These are phyloP conservation scores for Tylopilus sp. DNA, from an alignment of 1,284 basidiomycete species.

Conservation along the genomic window DNA sequence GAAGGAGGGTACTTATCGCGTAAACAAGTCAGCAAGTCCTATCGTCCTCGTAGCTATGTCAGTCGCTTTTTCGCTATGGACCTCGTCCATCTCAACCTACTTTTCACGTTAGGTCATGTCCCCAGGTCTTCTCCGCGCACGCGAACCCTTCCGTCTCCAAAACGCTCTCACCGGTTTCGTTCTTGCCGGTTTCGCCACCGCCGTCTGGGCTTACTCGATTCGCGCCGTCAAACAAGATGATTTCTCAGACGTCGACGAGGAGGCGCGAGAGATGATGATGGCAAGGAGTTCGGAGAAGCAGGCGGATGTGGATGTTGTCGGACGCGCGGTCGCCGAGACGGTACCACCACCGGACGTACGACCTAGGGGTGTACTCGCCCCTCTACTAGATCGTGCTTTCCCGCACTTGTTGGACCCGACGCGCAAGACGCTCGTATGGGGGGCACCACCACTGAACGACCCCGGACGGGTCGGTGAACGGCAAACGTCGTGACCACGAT, in stretches of 20 bases:
- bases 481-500: slow-evolving; percentile 13
- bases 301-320: too few species aligned
- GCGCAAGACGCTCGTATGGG: slow-evolving; percentile 72
- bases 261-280: slow-evolving; percentile 67
- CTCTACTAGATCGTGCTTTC: slow-evolving; percentile 55
- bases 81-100: not conserved
- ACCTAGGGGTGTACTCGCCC: slow-evolving; percentile 56
- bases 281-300: slow-evolving; percentile 26
- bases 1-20: slow-evolving; percentile 51
- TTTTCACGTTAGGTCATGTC: slow-evolving; percentile 75
- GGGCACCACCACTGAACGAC: slow-evolving; percentile 74
- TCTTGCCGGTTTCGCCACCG: slow-evolving; percentile 82
- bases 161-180: slow-evolving; percentile 85
- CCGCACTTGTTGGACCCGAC: slow-evolving; percentile 68
- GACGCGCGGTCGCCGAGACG: not conserved
- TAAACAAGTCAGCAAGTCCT: slow-evolving; percentile 49
- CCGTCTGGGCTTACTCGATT: slow-evolving; percentile 94
- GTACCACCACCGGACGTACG: not conserved
- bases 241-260: slow-evolving; percentile 87
- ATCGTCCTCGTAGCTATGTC: slow-evolving; percentile 54
- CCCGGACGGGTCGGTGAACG: slow-evolving; percentile 52
- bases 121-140: slow-evolving; percentile 86
- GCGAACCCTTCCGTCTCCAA: slow-evolving; percentile 82
- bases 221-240: slow-evolving; percentile 94
- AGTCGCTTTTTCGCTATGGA: slow-evolving; percentile 19